These are phyloP conservation scores for Insectozyma bohioensis DNA, from an alignment of 1,139 yeast species.

Conservation along the genomic window DNA sequence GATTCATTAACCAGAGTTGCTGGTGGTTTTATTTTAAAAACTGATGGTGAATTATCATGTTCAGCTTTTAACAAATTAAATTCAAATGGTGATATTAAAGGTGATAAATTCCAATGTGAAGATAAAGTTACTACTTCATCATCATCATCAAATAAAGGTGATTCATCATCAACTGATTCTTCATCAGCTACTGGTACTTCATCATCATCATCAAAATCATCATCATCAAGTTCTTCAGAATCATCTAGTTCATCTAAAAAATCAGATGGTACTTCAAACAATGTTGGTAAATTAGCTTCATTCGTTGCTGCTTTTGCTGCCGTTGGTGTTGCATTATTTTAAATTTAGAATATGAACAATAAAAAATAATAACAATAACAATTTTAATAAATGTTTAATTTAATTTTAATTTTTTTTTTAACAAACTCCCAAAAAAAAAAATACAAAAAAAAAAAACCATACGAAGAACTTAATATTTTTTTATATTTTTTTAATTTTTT, in stretches of 20 bases:
- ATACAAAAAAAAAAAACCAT: no score
- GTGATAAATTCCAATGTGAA: slow-evolving; percentile 84
- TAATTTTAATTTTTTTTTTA: no score
- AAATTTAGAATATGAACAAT: slow-evolving; percentile 19
- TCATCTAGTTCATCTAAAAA: slow-evolving; percentile 19
- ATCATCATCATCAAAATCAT: slow-evolving; percentile 24
- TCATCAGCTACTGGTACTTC: slow-evolving; percentile 26
- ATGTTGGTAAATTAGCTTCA: slow-evolving; percentile 46
- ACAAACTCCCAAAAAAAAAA: no score
- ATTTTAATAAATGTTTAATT: no score
- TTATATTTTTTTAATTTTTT: no score
- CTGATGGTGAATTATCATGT: slow-evolving; percentile 82
- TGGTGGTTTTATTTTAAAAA: slow-evolving; percentile 88
- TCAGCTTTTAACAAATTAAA: slow-evolving; percentile 65
- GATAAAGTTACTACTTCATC: slow-evolving; percentile 54
- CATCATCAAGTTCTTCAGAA: slow-evolving; percentile 23
- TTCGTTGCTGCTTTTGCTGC: slow-evolving; percentile 63
- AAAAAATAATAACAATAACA: no score
- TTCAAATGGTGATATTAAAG: slow-evolving; percentile 77
- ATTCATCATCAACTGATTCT: slow-evolving; percentile 29
- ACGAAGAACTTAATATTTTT: no score
- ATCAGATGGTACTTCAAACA: slow-evolving; percentile 28
- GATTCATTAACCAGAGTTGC: slow-evolving; percentile 70
- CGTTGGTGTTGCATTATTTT: slow-evolving; percentile 62
- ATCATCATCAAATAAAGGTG: slow-evolving; percentile 44